Evolutionary conservation across 2,329 filamentous ascomycete genomes (phyloP).

Genomic region (Epichloe elymi): DNA sequence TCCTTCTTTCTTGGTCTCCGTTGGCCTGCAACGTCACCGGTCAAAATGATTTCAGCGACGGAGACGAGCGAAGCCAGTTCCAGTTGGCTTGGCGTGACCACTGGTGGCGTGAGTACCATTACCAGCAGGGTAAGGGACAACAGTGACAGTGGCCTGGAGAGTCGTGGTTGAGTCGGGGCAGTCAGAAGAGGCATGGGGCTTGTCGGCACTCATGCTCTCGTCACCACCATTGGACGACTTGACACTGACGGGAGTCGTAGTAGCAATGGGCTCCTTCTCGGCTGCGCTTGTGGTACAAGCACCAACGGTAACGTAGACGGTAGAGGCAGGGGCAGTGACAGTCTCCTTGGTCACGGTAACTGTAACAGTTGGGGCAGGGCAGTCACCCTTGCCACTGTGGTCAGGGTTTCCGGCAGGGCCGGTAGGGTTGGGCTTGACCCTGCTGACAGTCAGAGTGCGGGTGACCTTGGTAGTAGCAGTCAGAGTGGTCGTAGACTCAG

Average conservation of each 20-base stretch:
- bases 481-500: constrained; percentile 23
- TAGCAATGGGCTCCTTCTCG: not conserved
- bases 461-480: constrained; percentile 25
- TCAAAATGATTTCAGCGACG: constrained; percentile 14
- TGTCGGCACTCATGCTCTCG: constrained; percentile 1
- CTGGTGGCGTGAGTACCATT: constrained; percentile 21
- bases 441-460: constrained; percentile 19
- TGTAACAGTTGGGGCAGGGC: constrained; percentile 13
- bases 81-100: constrained; percentile 22
- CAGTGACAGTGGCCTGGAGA: constrained; percentile 20
- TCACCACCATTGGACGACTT: constrained; percentile 5
- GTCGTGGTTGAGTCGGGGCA: constrained; percentile 11
- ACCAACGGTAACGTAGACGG: constrained; percentile 23
- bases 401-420: constrained; percentile 10
- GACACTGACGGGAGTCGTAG: constrained; percentile 12
- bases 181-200: not conserved
- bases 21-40: constrained; percentile 2
- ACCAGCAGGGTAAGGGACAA: constrained; percentile 28
- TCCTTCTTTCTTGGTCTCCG: not conserved
- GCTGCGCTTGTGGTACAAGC: constrained; percentile 11
- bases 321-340: constrained; percentile 19
- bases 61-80: constrained; percentile 23
- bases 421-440: constrained; percentile 10
- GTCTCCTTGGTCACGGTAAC: constrained; percentile 13
- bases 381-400: constrained; percentile 6